phyloP scores from a whole-genome alignment of 139 green algal species.

The Haematococcus sp. region DNA sequence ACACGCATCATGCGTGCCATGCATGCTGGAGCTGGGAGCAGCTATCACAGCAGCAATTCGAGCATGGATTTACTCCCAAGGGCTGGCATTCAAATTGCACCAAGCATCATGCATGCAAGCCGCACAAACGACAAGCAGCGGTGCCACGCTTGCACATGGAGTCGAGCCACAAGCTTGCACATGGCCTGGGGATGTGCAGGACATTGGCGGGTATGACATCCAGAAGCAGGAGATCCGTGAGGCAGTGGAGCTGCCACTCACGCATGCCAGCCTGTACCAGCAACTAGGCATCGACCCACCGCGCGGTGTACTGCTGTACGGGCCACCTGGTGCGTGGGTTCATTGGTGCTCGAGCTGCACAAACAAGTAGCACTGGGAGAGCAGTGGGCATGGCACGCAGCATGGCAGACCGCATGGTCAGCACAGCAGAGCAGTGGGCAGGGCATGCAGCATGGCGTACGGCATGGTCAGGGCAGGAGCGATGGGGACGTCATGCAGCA shows the following conservation, averaged over 20 bases:
- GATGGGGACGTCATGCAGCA: no score
- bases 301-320: slow-evolving; percentile 95
- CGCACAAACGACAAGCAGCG: no score
- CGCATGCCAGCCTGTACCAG: slow-evolving; percentile 92
- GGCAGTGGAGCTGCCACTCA: slow-evolving; percentile 97
- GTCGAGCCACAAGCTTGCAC: no score
- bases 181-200: slow-evolving; percentile 35
- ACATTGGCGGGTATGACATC: slow-evolving; percentile 97
- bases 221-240: slow-evolving; percentile 99
- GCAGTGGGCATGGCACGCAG: slow-evolving; percentile 57
- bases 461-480: no score
- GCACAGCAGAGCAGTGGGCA: background rate
- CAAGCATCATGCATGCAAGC: background rate
- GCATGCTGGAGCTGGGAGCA: background rate
- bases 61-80: no score
- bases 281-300: slow-evolving; percentile 97
- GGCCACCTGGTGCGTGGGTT: slow-evolving; percentile 53
- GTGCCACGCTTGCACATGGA: no score
- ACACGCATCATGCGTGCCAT: no score
- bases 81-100: no score
- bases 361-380: slow-evolving; percentile 71
- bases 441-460: background rate
- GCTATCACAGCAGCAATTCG: no score
- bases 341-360: no score
- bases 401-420: no score